These are phyloP conservation scores for Phytophthora tentaculata DNA, from an alignment of 352 stramenopile genomes.

Conservation along the genomic window DNA sequence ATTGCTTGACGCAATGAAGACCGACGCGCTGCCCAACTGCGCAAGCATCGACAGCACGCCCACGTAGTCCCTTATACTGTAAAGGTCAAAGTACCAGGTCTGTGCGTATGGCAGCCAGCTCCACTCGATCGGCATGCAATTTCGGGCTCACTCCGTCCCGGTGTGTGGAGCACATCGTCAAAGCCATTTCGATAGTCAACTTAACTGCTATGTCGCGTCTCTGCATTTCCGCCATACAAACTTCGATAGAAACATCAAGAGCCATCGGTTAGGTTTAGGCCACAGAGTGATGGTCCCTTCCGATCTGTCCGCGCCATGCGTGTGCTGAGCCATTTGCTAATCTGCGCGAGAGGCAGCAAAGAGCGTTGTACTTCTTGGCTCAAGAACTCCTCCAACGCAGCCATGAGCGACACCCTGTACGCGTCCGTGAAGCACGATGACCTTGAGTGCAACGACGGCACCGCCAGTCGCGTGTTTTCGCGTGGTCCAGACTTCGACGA, in stretches of 20 bases:
- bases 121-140: not conserved
- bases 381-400: not conserved
- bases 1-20: slow-evolving; percentile 6
- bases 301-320: not conserved
- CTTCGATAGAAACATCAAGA: not conserved
- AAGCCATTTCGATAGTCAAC: slow-evolving; percentile 21
- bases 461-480: slow-evolving; percentile 50
- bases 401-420: slow-evolving; percentile 61
- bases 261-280: slow-evolving; percentile 12
- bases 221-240: slow-evolving; percentile 10
- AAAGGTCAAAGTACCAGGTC: not conserved
- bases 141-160: not conserved
- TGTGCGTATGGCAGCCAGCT: not conserved
- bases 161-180: slow-evolving; percentile 5
- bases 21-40: not conserved
- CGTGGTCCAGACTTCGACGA: slow-evolving; percentile 51
- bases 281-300: slow-evolving; percentile 5
- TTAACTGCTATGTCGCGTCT: slow-evolving; percentile 16
- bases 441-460: slow-evolving; percentile 57
- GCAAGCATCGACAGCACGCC: too few relatives aligned
- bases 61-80: too few relatives aligned
- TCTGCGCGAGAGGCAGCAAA: slow-evolving; percentile 20
- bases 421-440: slow-evolving; percentile 75
- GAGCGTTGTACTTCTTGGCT: not conserved
- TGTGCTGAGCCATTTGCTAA: slow-evolving; percentile 12